These are phyloP conservation scores for Amoeboaphelidium protococcarum DNA, from an alignment of 371 early-diverging fungal species.

Conservation along the genomic window DNA sequence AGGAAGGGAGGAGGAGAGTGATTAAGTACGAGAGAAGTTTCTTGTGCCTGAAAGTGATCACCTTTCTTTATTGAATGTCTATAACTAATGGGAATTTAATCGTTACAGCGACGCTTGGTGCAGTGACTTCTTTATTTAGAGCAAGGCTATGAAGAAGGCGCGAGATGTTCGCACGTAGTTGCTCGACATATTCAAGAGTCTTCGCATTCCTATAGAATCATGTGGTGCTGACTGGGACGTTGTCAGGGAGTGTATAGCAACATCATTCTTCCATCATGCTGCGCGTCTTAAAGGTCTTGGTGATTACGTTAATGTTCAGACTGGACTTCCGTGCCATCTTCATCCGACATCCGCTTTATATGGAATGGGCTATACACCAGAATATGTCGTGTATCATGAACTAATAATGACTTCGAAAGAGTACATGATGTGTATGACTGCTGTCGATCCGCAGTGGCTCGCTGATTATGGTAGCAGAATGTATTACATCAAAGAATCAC, in stretches of 20 bases:
- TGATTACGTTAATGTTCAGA: slow-evolving; percentile 74
- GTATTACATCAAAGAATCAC: not conserved
- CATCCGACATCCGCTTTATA: slow-evolving; percentile 84
- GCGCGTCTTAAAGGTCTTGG: slow-evolving; percentile 70
- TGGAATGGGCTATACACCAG: slow-evolving; percentile 65
- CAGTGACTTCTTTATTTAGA: slow-evolving; percentile 61
- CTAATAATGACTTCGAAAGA: slow-evolving; percentile 84
- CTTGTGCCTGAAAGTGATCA: slow-evolving; percentile 85
- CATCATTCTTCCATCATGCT: slow-evolving; percentile 88
- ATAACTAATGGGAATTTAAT: slow-evolving; percentile 70
- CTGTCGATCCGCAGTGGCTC: slow-evolving; percentile 34
- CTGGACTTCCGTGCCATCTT: slow-evolving; percentile 80
- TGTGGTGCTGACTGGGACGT: slow-evolving; percentile 82
- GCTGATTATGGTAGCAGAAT: not conserved
- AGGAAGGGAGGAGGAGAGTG: slow-evolving; percentile 70
- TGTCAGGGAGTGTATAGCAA: slow-evolving; percentile 74
- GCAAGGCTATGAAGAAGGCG: slow-evolving; percentile 79
- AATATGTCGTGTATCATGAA: slow-evolving; percentile 93
- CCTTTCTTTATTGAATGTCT: slow-evolving; percentile 75
- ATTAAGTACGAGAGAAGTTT: slow-evolving; percentile 78
- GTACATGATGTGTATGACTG: slow-evolving; percentile 92
- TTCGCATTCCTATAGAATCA: slow-evolving; percentile 42
- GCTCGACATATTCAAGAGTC: slow-evolving; percentile 60
- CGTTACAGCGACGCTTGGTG: slow-evolving; percentile 66
- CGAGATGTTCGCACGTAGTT: slow-evolving; percentile 77